Evolutionary conservation across 768 basidiomycete species (phyloP).

Genomic region (Tylopilus intermedius): DNA sequence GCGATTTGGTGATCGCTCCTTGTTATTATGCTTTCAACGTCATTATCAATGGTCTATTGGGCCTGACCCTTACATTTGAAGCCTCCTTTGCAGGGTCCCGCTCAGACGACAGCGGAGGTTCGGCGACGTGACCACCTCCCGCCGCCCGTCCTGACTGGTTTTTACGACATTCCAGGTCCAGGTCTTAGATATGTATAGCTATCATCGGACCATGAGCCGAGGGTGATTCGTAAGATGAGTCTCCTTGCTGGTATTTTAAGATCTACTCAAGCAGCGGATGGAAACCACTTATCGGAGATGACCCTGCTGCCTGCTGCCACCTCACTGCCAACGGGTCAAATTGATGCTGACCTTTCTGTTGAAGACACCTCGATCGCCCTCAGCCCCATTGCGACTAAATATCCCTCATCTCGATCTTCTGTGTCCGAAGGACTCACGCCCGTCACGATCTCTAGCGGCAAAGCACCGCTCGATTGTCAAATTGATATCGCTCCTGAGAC

Average conservation of each 20-base stretch:
- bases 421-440: constrained; percentile 4
- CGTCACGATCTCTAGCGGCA: not conserved
- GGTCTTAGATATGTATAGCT: not conserved
- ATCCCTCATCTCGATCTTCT: not conserved
- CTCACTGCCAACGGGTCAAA: not conserved
- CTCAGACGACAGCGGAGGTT: not conserved
- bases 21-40: not conserved
- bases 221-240: not conserved
- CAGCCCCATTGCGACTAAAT: not conserved
- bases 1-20: not conserved
- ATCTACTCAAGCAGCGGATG: not conserved
- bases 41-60: not conserved
- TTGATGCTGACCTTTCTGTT: not conserved
- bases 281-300: constrained; percentile 1
- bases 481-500: not conserved
- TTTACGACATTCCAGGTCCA: not conserved
- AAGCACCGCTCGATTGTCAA: not conserved
- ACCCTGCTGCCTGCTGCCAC: not conserved
- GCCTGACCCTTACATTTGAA: not conserved
- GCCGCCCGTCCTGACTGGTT: not conserved
- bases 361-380: constrained; percentile 1
- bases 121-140: not conserved
- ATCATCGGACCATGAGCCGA: not conserved
- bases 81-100: not conserved
- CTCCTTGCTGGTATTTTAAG: constrained; percentile 2